These are phyloP conservation scores for Fusarium fujikuroi DNA, from an alignment of 2,329 filamentous ascomycete genomes.

Conservation along the genomic window DNA sequence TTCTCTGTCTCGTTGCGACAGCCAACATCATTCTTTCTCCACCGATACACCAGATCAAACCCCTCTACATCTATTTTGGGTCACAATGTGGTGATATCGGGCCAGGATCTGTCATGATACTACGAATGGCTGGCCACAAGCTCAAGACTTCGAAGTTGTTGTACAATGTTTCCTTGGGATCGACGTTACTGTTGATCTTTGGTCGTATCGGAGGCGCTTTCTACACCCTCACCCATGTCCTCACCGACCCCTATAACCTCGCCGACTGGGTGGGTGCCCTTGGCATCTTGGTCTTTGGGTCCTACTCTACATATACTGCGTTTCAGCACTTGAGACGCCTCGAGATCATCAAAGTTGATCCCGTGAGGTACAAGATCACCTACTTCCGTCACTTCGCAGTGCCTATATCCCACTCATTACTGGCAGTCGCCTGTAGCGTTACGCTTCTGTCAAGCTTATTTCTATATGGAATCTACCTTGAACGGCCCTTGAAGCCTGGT, in stretches of 20 bases:
- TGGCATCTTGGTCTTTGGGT: slow-evolving; percentile 36
- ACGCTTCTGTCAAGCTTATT: slow-evolving; percentile 30
- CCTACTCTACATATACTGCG: slow-evolving; percentile 30
- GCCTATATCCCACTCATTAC: slow-evolving; percentile 29
- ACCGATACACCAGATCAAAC: slow-evolving; percentile 40
- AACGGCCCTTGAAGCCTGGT: neutral
- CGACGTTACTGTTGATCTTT: slow-evolving; percentile 23
- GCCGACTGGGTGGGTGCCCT: slow-evolving; percentile 39
- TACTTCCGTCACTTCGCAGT: slow-evolving; percentile 12
- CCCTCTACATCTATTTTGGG: slow-evolving; percentile 42
- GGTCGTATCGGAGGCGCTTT: slow-evolving; percentile 29
- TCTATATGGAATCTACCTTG: slow-evolving; percentile 33
- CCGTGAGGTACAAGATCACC: slow-evolving; percentile 12
- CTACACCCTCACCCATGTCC: slow-evolving; percentile 29
- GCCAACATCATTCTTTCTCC: slow-evolving; percentile 38
- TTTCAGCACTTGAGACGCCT: slow-evolving; percentile 35
- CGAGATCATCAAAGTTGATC: slow-evolving; percentile 19
- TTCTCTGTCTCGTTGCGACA: slow-evolving; percentile 38
- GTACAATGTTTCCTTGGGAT: slow-evolving; percentile 21
- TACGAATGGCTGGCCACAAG: slow-evolving; percentile 31
- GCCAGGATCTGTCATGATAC: slow-evolving; percentile 27
- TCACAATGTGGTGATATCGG: slow-evolving; percentile 43
- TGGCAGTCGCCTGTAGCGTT: slow-evolving; percentile 27
- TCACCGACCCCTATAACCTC: slow-evolving; percentile 34
- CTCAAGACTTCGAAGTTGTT: slow-evolving; percentile 29